A percentile compares a stretch with the other conserved stretches of the same genome.
These are phyloP conservation scores for Schizosaccharomyces cryophilus DNA, from an alignment of 805 yeast genomes.

Conservation along the genomic window DNA sequence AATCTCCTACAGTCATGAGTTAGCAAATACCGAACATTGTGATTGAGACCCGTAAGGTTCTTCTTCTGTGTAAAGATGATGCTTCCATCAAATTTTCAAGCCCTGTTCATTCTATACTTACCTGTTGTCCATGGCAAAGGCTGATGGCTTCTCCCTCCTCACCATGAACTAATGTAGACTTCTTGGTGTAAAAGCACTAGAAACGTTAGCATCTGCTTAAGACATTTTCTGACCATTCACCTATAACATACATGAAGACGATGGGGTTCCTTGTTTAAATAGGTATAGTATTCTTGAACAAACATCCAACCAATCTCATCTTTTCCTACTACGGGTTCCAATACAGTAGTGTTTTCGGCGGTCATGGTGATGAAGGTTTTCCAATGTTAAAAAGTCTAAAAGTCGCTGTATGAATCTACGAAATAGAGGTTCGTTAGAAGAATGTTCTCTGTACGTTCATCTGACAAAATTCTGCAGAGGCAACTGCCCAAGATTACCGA, in stretches of 20 bases:
- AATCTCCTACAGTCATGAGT: conserved; percentile 10
- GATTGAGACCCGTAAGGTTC: background rate
- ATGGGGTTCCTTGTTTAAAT: conserved; percentile 14
- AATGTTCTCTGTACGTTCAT: no score
- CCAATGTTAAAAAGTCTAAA: no score
- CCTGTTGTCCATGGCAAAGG: conserved; percentile 13
- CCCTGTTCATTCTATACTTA: background rate
- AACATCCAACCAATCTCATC: conserved; percentile 18
- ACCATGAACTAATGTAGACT: conserved; percentile 17
- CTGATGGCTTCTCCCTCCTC: conserved; percentile 15
- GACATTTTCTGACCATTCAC: background rate
- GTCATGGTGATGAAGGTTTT: background rate
- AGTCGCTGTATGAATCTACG: no score
- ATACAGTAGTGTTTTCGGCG: background rate
- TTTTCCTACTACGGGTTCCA: conserved; percentile 4
- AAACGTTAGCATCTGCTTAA: background rate
- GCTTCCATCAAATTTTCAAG: no score
- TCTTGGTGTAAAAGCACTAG: conserved; percentile 15
- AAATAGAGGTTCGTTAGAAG: no score
- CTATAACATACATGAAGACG: conserved; percentile 10
- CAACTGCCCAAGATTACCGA: no score
- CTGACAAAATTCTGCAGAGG: no score
- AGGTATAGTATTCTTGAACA: conserved; percentile 18
- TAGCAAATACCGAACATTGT: background rate
- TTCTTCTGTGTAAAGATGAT: no score